Percentiles rank a stretch among this genome's conserved stretches.
Conservation (phyloP, 2,329 filamentous ascomycete species). For the Verticillium alfalfae region DNA sequence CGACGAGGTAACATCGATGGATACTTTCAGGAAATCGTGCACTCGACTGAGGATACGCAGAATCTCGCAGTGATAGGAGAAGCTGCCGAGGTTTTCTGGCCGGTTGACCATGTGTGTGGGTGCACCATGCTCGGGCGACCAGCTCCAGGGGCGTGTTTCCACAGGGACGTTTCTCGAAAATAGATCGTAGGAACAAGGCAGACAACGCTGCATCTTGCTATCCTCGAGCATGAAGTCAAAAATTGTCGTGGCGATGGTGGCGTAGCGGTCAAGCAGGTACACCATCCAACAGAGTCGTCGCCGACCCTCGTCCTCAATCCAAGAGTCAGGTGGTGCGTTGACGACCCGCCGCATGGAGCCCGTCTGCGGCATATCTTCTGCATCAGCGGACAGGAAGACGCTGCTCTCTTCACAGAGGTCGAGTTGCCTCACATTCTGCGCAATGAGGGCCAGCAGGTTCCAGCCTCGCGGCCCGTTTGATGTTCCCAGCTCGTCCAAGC, state of each 20-base stretch:
- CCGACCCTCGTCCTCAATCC: conserved; percentile 38
- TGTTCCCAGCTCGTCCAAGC: conserved; percentile 33
- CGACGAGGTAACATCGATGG: conserved; percentile 31
- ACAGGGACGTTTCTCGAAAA: conserved; percentile 38
- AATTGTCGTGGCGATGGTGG: conserved; percentile 32
- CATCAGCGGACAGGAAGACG: conserved; percentile 26
- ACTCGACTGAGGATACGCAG: conserved; percentile 34
- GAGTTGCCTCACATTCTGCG: conserved; percentile 31
- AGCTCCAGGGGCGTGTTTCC: conserved; percentile 27
- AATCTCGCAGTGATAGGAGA: conserved; percentile 40
- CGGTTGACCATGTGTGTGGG: conserved; percentile 14
- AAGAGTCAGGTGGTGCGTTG: conserved; percentile 29
- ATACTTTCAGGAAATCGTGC: conserved; percentile 33
- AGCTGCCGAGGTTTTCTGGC: conserved; percentile 36
- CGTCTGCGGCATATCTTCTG: conserved; percentile 22
- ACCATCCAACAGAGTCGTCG: conserved; percentile 38
- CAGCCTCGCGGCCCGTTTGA: conserved; percentile 36
- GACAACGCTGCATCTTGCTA: conserved; percentile 28
- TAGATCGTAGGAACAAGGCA: conserved; percentile 37
- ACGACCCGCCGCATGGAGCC: conserved; percentile 28
- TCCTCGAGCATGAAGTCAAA: conserved; percentile 37
- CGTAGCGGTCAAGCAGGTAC: conserved; percentile 36
- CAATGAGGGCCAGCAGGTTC: conserved; percentile 32
- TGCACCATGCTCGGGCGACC: conserved; percentile 16
- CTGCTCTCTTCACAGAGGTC: conserved; percentile 32